phyloP scores from a whole-genome alignment of 305 asterid genomes.

The Nicotiana rustica region DNA sequence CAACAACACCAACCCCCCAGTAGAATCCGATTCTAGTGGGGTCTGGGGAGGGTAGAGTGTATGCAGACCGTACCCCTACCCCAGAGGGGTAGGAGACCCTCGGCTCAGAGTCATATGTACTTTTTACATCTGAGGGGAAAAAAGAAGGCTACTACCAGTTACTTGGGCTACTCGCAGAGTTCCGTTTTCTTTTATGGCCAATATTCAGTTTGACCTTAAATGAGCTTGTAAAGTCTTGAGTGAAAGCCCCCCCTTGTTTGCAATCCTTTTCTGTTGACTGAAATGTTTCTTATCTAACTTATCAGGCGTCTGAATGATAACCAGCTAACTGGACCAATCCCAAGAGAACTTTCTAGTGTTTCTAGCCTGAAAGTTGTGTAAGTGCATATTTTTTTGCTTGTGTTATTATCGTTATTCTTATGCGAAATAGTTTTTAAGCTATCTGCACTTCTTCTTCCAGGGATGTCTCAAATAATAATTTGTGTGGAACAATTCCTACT shows the following conservation, averaged over 20 bases:
- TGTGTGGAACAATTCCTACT: conserved; percentile 90
- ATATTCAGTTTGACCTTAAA: not conserved
- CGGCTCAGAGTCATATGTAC: not conserved
- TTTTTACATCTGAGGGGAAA: not conserved
- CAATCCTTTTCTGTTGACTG: conserved; percentile 23
- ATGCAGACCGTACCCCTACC: too few species aligned
- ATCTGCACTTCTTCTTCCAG: conserved; percentile 52
- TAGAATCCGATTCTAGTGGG: too few species aligned
- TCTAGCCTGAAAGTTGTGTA: conserved; percentile 94
- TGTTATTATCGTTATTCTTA: conserved; percentile 28
- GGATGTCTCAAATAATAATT: conserved; percentile 86
- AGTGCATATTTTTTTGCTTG: conserved; percentile 46
- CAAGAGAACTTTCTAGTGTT: conserved; percentile 63
- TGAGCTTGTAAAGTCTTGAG: not conserved
- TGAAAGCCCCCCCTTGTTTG: conserved; percentile 1
- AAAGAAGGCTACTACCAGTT: not conserved
- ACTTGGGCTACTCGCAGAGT: conserved; percentile 19
- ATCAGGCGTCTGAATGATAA: conserved; percentile 90
- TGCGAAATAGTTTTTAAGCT: not conserved
- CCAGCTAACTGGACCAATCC: conserved; percentile 73
- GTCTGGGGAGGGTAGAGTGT: too few species aligned
- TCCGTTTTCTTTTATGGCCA: conserved; percentile 1
- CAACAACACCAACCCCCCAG: too few species aligned
- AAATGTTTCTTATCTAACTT: conserved; percentile 35
- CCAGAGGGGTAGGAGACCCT: too few species aligned